phyloP scores from a whole-genome alignment of 768 basidiomycete genomes.

The Tremella mesenterica region DNA sequence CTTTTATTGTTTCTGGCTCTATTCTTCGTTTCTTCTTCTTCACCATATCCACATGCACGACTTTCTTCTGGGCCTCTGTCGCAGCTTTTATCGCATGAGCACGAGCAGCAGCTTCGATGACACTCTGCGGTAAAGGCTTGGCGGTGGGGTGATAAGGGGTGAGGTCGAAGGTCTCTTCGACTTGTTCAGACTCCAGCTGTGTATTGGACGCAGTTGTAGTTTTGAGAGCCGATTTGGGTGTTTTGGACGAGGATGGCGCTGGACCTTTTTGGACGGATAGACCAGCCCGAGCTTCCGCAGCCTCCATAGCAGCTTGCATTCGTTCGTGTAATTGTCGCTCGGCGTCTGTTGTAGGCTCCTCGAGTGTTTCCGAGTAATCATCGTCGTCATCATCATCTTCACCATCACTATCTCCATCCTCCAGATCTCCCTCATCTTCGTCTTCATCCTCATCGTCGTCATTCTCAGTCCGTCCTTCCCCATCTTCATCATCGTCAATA shows the following conservation, averaged over 20 bases:
- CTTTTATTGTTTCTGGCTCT: conserved; percentile 1
- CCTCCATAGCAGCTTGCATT: conserved; percentile 24
- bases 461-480: conserved; percentile 6
- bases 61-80: background rate
- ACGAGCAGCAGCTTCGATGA: conserved; percentile 9
- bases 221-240: conserved; percentile 5
- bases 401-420: background rate
- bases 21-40: conserved; percentile 4
- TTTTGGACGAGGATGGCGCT: background rate
- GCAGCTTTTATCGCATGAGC: conserved; percentile 4
- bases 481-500: conserved; percentile 1
- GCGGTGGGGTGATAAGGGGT: background rate
- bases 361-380: conserved; percentile 14
- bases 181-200: background rate
- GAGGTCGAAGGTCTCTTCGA: conserved; percentile 12
- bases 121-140: conserved; percentile 4
- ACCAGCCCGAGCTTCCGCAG: conserved; percentile 13
- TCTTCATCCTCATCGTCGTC: conserved; percentile 6
- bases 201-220: background rate
- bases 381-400: conserved; percentile 7
- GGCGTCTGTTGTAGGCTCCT: conserved; percentile 10
- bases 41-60: background rate
- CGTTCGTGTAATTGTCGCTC: conserved; percentile 3
- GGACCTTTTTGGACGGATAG: background rate
- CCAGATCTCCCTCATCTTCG: background rate